A percentile compares a stretch with the other conserved stretches of the same genome.
Evolutionary conservation across 306 rosid genomes (phyloP).

Genomic region (Medicago arabica): DNA sequence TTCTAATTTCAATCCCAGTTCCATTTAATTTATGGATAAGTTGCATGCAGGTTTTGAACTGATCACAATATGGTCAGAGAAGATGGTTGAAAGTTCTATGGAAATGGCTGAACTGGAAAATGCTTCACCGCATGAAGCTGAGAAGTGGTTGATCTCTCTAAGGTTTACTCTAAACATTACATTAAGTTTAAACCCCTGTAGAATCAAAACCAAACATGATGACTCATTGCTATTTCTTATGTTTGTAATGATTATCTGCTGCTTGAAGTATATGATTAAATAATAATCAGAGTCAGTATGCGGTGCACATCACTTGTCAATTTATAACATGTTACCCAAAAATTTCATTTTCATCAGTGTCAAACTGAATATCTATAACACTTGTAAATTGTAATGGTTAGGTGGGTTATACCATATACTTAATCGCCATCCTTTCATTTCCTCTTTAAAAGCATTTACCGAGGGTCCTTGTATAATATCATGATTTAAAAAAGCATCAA

Average conservation of each 20-base stretch:
- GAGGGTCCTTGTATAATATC: constrained; percentile 30
- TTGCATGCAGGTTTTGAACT: constrained; percentile 83
- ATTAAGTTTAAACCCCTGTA: constrained; percentile 45
- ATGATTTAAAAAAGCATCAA: constrained; percentile 1
- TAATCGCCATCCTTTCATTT: constrained; percentile 24
- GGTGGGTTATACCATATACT: constrained; percentile 29
- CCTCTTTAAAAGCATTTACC: constrained; percentile 35
- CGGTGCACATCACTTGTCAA: constrained; percentile 32
- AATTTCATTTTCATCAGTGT: constrained; percentile 35
- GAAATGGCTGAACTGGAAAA: constrained; percentile 99
- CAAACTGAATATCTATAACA: constrained; percentile 31
- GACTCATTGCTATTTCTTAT: constrained; percentile 34
- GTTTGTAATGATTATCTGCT: constrained; percentile 33
- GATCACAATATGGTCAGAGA: constrained; percentile 82
- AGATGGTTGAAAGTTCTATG: constrained; percentile 80
- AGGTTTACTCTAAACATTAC: constrained; percentile 58
- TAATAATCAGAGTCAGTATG: constrained; percentile 25
- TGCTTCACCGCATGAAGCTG: constrained; percentile 86
- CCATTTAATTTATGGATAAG: constrained; percentile 47
- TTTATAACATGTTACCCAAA: constrained; percentile 12
- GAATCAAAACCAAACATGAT: constrained; percentile 12
- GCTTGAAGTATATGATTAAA: constrained; percentile 15
- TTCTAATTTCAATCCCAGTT: constrained; percentile 40
- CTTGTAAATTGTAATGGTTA: constrained; percentile 27
- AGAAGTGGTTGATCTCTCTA: constrained; percentile 83